Evolutionary conservation across 108 stramenopile species (phyloP).

Genomic region (Nannochloropsis oceanica): DNA sequence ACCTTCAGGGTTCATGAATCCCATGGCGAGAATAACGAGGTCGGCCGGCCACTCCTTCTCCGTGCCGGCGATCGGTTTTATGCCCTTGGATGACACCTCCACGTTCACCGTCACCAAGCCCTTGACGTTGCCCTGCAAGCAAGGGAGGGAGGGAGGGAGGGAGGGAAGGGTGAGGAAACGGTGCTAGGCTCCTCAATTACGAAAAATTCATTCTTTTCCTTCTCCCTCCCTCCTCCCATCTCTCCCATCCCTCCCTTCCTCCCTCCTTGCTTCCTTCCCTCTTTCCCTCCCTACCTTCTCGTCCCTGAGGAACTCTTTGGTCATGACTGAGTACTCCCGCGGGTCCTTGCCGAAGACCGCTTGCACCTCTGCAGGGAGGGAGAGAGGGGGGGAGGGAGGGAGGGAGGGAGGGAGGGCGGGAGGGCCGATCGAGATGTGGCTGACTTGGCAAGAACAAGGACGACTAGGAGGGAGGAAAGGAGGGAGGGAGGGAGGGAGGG

Average conservation of each 20-base stretch:
- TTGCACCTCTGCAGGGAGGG: conserved; percentile 19
- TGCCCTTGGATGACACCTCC: conserved; percentile 49
- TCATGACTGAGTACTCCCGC: conserved; percentile 85
- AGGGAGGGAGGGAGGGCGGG: too few species aligned
- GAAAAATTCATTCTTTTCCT: too few species aligned
- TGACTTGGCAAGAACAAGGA: too few species aligned
- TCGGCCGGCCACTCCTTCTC: conserved; percentile 83
- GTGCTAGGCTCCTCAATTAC: too few species aligned
- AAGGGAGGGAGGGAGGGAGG: too few species aligned
- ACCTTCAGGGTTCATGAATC: conserved; percentile 81
- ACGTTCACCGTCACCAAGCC: conserved; percentile 85
- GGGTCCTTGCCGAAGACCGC: conserved; percentile 90
- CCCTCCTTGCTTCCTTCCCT: too few species aligned
- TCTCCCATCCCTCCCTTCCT: too few species aligned
- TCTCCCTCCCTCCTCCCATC: too few species aligned
- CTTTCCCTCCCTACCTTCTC: too few species aligned
- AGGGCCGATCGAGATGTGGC: too few species aligned
- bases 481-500: neutral
- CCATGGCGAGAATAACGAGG: conserved; percentile 82
- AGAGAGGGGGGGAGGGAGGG: neutral
- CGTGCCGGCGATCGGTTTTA: conserved; percentile 55
- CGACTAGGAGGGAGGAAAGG: neutral
- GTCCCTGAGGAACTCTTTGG: conserved; percentile 83
- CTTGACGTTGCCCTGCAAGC: conserved; percentile 69
- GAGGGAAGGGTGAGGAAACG: too few species aligned